Percentiles rank a stretch among this genome's conserved stretches.
Evolutionary conservation across 2,329 filamentous ascomycete genomes (phyloP).

Genomic region (Colletotrichum aenigma): DNA sequence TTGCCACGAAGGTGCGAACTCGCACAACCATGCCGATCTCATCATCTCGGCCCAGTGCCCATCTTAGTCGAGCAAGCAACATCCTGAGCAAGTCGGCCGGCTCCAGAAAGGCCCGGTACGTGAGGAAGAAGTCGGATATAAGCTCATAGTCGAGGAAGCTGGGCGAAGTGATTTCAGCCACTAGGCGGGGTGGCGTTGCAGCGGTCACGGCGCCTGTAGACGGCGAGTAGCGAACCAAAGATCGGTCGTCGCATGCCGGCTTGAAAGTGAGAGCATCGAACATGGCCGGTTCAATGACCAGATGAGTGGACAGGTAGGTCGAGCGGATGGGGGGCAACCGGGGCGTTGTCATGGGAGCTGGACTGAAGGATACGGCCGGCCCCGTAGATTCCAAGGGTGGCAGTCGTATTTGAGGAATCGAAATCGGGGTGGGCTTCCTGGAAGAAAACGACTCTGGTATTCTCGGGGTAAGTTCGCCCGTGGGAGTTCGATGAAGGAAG

Average conservation of each 20-base stretch:
- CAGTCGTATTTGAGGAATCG: conserved; percentile 38
- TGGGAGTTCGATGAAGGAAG: conserved; percentile 41
- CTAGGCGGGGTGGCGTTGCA: conserved; percentile 86
- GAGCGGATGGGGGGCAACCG: conserved; percentile 45
- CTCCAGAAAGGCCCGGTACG: conserved; percentile 86
- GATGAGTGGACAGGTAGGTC: conserved; percentile 52
- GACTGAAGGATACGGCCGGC: conserved; percentile 20
- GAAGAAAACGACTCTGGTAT: conserved; percentile 31
- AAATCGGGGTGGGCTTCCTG: conserved; percentile 40
- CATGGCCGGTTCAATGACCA: conserved; percentile 72
- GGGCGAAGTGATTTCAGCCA: conserved; percentile 95
- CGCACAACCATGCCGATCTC: conserved; percentile 93
- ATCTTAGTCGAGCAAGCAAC: conserved; percentile 82
- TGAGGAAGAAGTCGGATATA: conserved; percentile 96
- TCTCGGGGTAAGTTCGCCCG: conserved; percentile 32
- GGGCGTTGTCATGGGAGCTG: conserved; percentile 33
- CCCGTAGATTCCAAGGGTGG: conserved; percentile 22
- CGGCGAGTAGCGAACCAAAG: conserved; percentile 82
- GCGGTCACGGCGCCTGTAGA: conserved; percentile 78
- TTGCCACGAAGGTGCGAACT: conserved; percentile 91
- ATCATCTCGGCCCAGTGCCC: conserved; percentile 81
- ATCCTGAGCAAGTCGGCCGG: conserved; percentile 79
- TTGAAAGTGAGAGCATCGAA: conserved; percentile 83
- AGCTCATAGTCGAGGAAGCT: conserved; percentile 96
- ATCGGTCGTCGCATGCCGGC: conserved; percentile 76